A percentile compares a stretch with the other conserved stretches of the same genome.
phyloP scores from a whole-genome alignment of 257 asterid genomes.

The Gentiana straminea region DNA sequence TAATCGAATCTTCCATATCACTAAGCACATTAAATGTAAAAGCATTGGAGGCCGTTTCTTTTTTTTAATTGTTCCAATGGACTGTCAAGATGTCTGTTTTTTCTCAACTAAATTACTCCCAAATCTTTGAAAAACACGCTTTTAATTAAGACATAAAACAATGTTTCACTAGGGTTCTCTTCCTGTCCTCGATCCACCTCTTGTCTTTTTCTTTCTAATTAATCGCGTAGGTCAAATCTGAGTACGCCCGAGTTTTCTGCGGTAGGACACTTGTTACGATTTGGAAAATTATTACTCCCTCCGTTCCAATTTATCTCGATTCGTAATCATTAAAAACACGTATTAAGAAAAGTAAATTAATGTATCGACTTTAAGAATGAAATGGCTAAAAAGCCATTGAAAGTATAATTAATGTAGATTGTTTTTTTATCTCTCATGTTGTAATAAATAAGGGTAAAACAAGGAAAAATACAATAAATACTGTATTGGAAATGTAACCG shows the following conservation, averaged over 20 bases:
- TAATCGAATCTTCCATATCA: conserved; percentile 89
- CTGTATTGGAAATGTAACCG: no score
- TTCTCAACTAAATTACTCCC: conserved; percentile 34
- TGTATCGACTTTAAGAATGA: no score
- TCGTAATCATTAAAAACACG: no score
- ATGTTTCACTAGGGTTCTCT: conserved; percentile 63
- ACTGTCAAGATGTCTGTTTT: conserved; percentile 99
- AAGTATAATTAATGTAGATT: no score
- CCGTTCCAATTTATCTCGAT: no score
- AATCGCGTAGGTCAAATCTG: conserved; percentile 27
- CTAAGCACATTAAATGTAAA: conserved; percentile 68
- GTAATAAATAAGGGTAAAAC: no score
- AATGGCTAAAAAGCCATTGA: no score
- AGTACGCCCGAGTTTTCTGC: conserved; percentile 28
- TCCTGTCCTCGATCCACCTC: conserved; percentile 40
- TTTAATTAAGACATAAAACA: conserved; percentile 35
- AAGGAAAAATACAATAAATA: no score
- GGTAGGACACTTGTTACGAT: conserved; percentile 3
- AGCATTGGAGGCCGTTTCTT: conserved; percentile 72
- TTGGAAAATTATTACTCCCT: no score
- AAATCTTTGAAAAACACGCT: conserved; percentile 31
- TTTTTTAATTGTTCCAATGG: conserved; percentile 52
- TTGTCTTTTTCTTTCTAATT: conserved; percentile 37
- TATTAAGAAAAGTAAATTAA: no score
- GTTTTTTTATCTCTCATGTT: no score